Percentiles rank a stretch among this genome's conserved stretches.
Evolutionary conservation across 192 early-diverging fungal species (phyloP).

Genomic region (Gonapodya prolifera): DNA sequence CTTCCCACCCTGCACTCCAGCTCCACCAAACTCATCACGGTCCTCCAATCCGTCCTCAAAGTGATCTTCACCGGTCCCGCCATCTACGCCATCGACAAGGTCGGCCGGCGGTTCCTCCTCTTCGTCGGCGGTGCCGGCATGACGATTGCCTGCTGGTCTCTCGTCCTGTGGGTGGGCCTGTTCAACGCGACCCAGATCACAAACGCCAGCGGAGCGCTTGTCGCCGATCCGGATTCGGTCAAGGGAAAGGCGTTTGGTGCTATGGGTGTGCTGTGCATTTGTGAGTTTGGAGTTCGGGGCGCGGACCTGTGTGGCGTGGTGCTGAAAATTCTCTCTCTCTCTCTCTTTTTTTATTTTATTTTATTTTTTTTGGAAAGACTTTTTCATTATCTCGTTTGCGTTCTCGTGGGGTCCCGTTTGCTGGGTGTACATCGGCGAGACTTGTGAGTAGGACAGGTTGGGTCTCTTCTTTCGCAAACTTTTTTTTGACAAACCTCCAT

Average conservation of each 20-base stretch:
- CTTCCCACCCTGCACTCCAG: conserved; percentile 4
- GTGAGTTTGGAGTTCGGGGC: neutral
- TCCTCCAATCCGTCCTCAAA: conserved; percentile 15
- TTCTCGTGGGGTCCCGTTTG: conserved; percentile 71
- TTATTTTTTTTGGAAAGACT: neutral
- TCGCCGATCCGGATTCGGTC: neutral
- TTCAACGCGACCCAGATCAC: conserved; percentile 2
- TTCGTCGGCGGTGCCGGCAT: neutral
- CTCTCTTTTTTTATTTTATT: neutral
- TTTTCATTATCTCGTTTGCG: conserved; percentile 3
- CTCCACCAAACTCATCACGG: conserved; percentile 69
- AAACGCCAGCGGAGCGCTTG: neutral
- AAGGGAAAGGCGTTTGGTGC: neutral
- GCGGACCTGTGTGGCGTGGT: conserved; percentile 68
- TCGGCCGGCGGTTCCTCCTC: conserved; percentile 1
- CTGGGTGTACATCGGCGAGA: conserved; percentile 88
- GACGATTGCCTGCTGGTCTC: neutral
- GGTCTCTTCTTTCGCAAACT: too few species aligned
- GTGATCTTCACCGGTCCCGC: neutral
- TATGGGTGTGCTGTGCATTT: neutral
- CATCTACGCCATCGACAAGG: neutral
- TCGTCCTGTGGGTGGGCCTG: neutral
- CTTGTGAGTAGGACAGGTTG: too few species aligned
- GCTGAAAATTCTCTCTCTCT: conserved; percentile 21
- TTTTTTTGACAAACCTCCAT: too few species aligned